Conservation (phyloP, 2,329 filamentous ascomycete species). For the Pseudogymnoascus sp. region DNA sequence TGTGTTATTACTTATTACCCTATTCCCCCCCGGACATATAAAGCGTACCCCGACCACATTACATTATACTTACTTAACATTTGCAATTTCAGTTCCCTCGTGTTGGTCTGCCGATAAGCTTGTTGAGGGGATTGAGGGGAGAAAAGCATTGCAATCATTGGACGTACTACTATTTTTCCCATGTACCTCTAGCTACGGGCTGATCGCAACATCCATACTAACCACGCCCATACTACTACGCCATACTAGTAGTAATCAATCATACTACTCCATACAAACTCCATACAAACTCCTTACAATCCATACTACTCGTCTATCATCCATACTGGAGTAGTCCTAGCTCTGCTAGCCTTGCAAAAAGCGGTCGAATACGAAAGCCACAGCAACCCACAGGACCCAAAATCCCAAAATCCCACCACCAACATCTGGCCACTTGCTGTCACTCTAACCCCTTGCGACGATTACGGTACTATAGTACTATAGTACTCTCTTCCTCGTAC, state of each 20-base stretch:
- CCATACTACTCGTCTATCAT: background rate
- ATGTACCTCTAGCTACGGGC: background rate
- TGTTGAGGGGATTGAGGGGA: background rate
- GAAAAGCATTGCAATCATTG: background rate
- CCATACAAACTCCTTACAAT: background rate
- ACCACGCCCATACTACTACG: background rate
- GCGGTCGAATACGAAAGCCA: conserved; percentile 2
- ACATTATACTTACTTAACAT: background rate
- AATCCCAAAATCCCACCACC: background rate
- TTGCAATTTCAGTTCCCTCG: background rate
- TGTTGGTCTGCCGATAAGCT: conserved; percentile 5
- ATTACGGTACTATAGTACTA: background rate
- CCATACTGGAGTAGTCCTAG: background rate
- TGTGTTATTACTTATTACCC: no score
- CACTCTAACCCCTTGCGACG: conserved; percentile 7
- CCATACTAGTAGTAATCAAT: background rate
- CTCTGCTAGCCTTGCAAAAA: background rate
- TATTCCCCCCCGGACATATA: no score
- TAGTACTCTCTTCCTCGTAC: background rate
- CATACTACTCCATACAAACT: no score
- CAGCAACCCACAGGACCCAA: background rate
- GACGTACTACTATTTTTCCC: background rate
- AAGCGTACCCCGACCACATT: no score
- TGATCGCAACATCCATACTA: conserved; percentile 2
- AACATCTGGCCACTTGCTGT: conserved; percentile 3